Evolutionary conservation across 805 yeast species (phyloP), one percentile per base, ranked within the genome.

Genomic region (Saturnispora quitensis): DNA sequence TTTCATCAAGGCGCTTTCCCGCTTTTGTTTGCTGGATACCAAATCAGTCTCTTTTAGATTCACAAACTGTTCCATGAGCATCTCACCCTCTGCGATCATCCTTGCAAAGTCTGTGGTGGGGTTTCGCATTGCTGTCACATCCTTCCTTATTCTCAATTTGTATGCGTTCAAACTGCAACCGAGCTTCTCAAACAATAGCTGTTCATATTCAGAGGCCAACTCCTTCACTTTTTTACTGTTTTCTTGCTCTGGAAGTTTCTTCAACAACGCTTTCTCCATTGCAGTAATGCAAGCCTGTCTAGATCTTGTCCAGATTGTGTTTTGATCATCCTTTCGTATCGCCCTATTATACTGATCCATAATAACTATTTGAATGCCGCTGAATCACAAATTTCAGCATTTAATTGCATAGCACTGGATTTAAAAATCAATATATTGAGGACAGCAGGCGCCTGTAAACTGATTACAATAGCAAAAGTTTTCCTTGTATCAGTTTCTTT

Each of bases 81-180:
- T 13, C 5, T 18, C 6, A 1, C 47, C 33, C 5, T 64, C 66
- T 1, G 22, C 31, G 4, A 63, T 38, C 18, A 65, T 47, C 12
- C 56, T 56, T 2, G 61, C 62, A 53, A 66, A 66, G 1, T 50
- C 53, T 0, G 69, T 59, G 13, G 62, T 60, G 3, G 47, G 49
- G 48, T 64, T 65, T 48, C 58, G 60, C 44, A 67, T 40, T 0
- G 69, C 69, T 13, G 61, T 64, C 40, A 66, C 40, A 50, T 67
- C 67, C 51, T 67, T 66, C n/a, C 69, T 48, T 38, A 67, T 64
- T 31, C 65, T 45, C 17, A 55, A 54, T 45, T 58, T 62, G 44
- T 67, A 67, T 3, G 48, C 50, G 12, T 50, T 56, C 28, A 65
- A 28, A 22, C 61, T 54, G 22, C 52, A 40, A 13, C 50, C 52